Evolutionary conservation across 257 asterid species (phyloP).

Genomic region (Ehretia macrophylla): DNA sequence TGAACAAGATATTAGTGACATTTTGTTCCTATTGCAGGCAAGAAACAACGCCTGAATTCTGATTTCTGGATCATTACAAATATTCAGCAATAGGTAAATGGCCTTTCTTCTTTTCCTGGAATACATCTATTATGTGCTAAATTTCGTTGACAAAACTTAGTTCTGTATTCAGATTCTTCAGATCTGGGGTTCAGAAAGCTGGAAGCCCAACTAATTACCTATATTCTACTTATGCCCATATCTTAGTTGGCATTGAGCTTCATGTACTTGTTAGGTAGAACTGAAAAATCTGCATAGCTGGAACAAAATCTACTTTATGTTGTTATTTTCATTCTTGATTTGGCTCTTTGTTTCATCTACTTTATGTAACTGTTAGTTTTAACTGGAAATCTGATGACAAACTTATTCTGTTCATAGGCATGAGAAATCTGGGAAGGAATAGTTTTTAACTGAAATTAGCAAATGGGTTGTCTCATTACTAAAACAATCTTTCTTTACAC

Average conservation of each 20-base stretch:
- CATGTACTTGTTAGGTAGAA: no score
- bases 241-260: no score
- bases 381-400: no score
- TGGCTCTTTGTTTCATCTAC: neutral
- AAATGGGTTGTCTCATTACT: conserved; percentile 63
- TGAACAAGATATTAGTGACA: neutral
- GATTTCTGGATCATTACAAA: conserved; percentile 32
- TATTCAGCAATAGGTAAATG: conserved; percentile 36
- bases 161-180: conserved; percentile 28
- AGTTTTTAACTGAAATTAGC: conserved; percentile 66
- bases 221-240: no score
- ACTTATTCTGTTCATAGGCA: conserved; percentile 41
- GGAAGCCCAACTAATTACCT: conserved; percentile 26
- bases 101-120: neutral
- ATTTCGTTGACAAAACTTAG: neutral
- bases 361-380: no score
- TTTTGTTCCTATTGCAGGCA: conserved; percentile 24
- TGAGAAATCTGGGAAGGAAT: conserved; percentile 75
- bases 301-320: no score
- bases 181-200: conserved; percentile 36
- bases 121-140: neutral
- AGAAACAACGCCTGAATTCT: conserved; percentile 40
- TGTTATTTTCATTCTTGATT: no score
- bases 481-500: neutral
- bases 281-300: no score